These are phyloP conservation scores for Botryotinia convoluta DNA, from an alignment of 2,329 filamentous ascomycete species.

Conservation along the genomic window DNA sequence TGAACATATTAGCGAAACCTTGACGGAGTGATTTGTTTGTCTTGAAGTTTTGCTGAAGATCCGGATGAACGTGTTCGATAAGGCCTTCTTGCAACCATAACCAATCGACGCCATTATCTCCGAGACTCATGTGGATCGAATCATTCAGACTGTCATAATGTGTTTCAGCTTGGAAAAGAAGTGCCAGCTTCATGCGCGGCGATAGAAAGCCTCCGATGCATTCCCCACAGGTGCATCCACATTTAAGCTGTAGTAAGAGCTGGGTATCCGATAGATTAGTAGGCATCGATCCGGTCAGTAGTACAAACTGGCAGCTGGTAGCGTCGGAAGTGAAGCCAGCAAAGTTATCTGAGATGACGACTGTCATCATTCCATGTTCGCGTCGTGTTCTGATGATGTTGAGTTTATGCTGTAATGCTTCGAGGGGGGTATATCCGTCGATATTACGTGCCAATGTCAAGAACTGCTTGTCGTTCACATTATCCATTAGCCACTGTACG, in stretches of 20 bases:
- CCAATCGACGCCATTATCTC: neutral
- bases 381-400: constrained; percentile 26
- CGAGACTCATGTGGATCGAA: neutral
- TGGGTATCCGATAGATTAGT: neutral
- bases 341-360: constrained; percentile 38
- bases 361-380: constrained; percentile 22
- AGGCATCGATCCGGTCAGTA: constrained; percentile 27
- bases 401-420: constrained; percentile 36
- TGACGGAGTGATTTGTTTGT: constrained; percentile 5
- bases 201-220: constrained; percentile 42
- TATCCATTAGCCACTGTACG: constrained; percentile 36
- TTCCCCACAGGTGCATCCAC: constrained; percentile 42
- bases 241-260: constrained; percentile 33
- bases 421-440: constrained; percentile 39
- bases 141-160: constrained; percentile 5
- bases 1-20: constrained; percentile 39
- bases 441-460: constrained; percentile 33
- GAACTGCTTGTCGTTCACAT: constrained; percentile 21
- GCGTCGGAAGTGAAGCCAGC: constrained; percentile 34
- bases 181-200: constrained; percentile 39
- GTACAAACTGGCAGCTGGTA: constrained; percentile 35
- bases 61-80: neutral
- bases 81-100: neutral
- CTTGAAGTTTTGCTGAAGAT: neutral
- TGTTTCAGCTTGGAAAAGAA: constrained; percentile 37